Base-by-base conservation (phyloP, 129 eudicot species). In the Flaveria bidentis region DNA sequence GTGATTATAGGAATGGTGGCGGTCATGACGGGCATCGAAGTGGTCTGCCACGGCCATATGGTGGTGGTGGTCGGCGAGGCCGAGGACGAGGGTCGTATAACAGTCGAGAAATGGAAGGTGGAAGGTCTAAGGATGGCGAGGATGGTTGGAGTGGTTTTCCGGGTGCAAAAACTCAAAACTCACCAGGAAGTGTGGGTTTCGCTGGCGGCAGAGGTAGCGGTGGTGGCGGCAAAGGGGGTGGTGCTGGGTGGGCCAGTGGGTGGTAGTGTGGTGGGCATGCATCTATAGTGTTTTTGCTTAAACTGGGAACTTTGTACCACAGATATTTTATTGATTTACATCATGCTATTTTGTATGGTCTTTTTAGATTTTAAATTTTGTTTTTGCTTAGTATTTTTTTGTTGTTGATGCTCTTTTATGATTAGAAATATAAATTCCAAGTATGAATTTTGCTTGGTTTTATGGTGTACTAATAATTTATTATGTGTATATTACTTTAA, bases 21-120 rank as follows among this genome's bases (percentile, higher is more conserved):
- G 22, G 82, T 73, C 88, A 85, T 17, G 92, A 86, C 71, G 88
- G 89, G 52, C 87, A 92, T 81, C 87, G 85, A 36, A 84, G 90
- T 76, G 95, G 98, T 12, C 72, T 82, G 63, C 91, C 94, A 16
- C 84, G 94, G 79, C 86, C 94, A 49, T 66, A 87, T 51, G 91
- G 96, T 46, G 89, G 93, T 28, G 30, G 96, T 0, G 75, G 90
- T 2, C 88, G 90, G 0, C 90, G 96, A 57, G 90, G 97, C 5
- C 76, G 96, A n/a, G 93, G 96, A 8, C 81, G 97, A 20, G 94
- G 92, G 73, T 82, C 88, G 1, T 81, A 78, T 56, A 73, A 79
- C 62, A 82, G 79, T 73, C 83, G 88, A 73, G 91, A 87, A 64
- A 75, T 74, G 41, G 79, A 75, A 1, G 69, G 62, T 18, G 81